Evolutionary conservation across 73 alveolate species (phyloP).

Genomic region (Paramecium tetraurelia): DNA sequence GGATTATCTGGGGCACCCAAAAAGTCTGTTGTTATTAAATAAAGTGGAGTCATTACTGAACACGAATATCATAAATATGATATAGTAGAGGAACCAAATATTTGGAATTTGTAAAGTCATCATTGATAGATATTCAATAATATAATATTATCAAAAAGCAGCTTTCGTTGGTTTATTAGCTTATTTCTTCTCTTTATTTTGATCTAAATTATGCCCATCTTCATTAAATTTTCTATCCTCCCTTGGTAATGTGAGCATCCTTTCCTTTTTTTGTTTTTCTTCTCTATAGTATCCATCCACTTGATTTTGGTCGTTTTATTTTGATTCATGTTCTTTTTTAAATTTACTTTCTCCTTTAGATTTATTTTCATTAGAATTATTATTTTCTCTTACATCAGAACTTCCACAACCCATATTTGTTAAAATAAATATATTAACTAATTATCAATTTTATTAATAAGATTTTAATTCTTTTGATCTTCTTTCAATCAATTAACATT

Average conservation of each 20-base stretch:
- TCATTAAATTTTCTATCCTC: background rate
- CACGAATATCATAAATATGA: slow-evolving; percentile 2
- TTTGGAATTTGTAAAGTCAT: background rate
- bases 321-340: background rate
- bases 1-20: slow-evolving; percentile 10
- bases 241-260: background rate
- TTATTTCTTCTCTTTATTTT: background rate
- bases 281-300: background rate
- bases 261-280: background rate
- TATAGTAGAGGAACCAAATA: background rate
- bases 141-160: background rate
- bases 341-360: background rate
- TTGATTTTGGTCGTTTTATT: background rate
- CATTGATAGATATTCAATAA: background rate
- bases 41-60: background rate
- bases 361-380: background rate
- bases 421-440: background rate
- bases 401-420: background rate
- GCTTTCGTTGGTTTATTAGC: background rate
- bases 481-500: no score
- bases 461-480: background rate
- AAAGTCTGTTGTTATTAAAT: background rate
- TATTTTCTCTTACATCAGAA: background rate
- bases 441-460: background rate
- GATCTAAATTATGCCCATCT: background rate